Evolutionary conservation across 2,329 filamentous ascomycete species (phyloP).

Genomic region (Epichloe hybrida): DNA sequence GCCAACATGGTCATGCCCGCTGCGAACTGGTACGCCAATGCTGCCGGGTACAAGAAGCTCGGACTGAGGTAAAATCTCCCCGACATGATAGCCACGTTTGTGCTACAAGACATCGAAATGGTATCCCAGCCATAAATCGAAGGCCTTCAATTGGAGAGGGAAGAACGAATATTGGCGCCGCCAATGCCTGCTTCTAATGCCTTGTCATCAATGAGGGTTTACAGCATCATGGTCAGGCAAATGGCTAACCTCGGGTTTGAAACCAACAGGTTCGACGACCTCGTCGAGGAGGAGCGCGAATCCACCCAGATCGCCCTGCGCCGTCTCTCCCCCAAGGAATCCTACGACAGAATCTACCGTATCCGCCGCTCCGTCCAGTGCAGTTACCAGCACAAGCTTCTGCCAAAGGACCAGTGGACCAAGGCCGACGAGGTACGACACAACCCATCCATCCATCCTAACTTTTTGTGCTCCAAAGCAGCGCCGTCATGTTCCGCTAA

Average conservation of each 20-base stretch:
- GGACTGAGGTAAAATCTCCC: conserved; percentile 60
- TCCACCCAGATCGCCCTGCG: conserved; percentile 75
- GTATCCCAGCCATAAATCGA: not conserved
- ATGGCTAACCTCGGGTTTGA: conserved; percentile 11
- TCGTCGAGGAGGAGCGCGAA: conserved; percentile 88
- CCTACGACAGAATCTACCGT: conserved; percentile 95
- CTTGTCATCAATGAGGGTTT: not conserved
- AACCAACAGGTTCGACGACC: conserved; percentile 67
- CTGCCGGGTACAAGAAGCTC: conserved; percentile 84
- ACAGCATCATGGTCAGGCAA: not conserved
- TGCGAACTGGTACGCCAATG: conserved; percentile 77
- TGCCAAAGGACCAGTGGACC: conserved; percentile 49
- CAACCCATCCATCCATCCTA: not conserved
- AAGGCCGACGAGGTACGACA: conserved; percentile 37
- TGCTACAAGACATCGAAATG: not conserved
- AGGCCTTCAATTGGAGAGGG: not conserved
- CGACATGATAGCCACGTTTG: not conserved
- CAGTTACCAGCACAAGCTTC: conserved; percentile 49
- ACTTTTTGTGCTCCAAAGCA: no score
- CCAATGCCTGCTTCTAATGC: not conserved
- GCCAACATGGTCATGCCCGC: conserved; percentile 62
- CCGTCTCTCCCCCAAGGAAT: conserved; percentile 76
- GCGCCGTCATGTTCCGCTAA: not conserved
- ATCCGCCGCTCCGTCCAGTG: conserved; percentile 86
- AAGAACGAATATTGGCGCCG: not conserved